These are phyloP conservation scores for Hericium erinaceus DNA, from an alignment of 768 basidiomycete genomes.

Conservation along the genomic window DNA sequence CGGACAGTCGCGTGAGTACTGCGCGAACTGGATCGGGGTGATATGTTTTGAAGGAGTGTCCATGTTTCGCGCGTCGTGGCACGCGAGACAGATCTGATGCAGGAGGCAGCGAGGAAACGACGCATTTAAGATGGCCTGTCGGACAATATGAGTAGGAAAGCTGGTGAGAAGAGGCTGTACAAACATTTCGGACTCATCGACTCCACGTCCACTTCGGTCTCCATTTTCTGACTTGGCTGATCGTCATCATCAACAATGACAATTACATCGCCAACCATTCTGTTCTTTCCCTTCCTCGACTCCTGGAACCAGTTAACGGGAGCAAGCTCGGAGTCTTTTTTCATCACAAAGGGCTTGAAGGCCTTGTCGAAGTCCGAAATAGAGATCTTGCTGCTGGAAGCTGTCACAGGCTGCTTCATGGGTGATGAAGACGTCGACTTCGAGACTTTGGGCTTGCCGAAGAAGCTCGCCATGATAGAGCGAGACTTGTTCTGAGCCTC, in stretches of 20 bases:
- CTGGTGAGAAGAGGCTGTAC: background rate
- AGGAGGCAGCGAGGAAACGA: slow-evolving; percentile 13
- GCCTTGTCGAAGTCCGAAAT: slow-evolving; percentile 61
- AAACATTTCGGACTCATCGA: slow-evolving; percentile 34
- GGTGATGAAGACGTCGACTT: slow-evolving; percentile 15
- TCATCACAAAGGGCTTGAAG: slow-evolving; percentile 74
- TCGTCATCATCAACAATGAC: slow-evolving; percentile 47
- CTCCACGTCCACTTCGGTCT: slow-evolving; percentile 18
- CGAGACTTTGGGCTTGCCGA: slow-evolving; percentile 49
- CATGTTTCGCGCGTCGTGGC: background rate
- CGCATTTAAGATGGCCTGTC: slow-evolving; percentile 16
- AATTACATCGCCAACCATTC: slow-evolving; percentile 37
- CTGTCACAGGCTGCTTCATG: slow-evolving; percentile 18
- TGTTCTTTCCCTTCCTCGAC: slow-evolving; percentile 15
- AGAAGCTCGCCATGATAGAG: slow-evolving; percentile 71
- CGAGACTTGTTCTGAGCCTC: slow-evolving; percentile 66
- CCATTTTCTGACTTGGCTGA: slow-evolving; percentile 14
- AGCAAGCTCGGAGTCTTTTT: slow-evolving; percentile 66
- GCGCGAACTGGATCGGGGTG: slow-evolving; percentile 34
- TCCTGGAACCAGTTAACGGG: slow-evolving; percentile 61
- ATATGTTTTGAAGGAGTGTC: background rate
- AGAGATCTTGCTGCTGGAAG: slow-evolving; percentile 23
- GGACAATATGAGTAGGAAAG: background rate
- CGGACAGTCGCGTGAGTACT: slow-evolving; percentile 54
- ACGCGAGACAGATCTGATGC: slow-evolving; percentile 5